These are phyloP conservation scores for Cryptococcus sp. DNA, from an alignment of 1,284 basidiomycete species.

Conservation along the genomic window DNA sequence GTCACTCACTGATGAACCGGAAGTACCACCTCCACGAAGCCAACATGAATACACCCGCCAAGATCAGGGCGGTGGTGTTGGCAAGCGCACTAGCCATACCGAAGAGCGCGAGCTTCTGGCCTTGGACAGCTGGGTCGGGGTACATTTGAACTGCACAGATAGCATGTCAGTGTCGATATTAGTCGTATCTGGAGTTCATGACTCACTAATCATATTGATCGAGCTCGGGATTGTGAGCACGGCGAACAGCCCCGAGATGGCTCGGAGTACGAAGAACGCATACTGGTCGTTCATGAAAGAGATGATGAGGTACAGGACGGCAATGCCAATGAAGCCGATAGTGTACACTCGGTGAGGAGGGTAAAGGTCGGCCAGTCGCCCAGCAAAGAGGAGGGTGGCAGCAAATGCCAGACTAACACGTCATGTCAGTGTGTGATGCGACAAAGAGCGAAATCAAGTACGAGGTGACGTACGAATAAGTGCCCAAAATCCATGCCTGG, in stretches of 20 bases:
- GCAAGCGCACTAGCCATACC: slow-evolving; percentile 43
- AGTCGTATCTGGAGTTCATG: background rate
- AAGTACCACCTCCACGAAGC: slow-evolving; percentile 49
- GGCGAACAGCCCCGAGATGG: slow-evolving; percentile 41
- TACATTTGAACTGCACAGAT: slow-evolving; percentile 37
- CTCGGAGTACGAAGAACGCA: slow-evolving; percentile 46
- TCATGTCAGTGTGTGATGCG: background rate
- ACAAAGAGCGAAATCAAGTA: background rate
- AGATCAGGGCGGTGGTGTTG: slow-evolving; percentile 34
- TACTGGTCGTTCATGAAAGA: slow-evolving; percentile 45
- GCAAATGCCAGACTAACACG: slow-evolving; percentile 27
- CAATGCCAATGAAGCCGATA: slow-evolving; percentile 42
- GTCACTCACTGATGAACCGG: slow-evolving; percentile 33
- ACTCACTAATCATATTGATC: slow-evolving; percentile 43
- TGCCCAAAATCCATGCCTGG: slow-evolving; percentile 43
- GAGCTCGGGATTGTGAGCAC: slow-evolving; percentile 44
- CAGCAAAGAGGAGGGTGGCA: slow-evolving; percentile 38
- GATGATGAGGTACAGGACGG: slow-evolving; percentile 45
- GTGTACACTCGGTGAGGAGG: slow-evolving; percentile 41
- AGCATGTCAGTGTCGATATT: background rate
- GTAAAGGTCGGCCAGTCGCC: slow-evolving; percentile 43
- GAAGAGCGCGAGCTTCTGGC: slow-evolving; percentile 44
- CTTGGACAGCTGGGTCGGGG: slow-evolving; percentile 38
- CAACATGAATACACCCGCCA: slow-evolving; percentile 46
- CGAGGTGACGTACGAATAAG: slow-evolving; percentile 25